phyloP scores from a whole-genome alignment of 805 yeast genomes.

The Komagataella populi region DNA sequence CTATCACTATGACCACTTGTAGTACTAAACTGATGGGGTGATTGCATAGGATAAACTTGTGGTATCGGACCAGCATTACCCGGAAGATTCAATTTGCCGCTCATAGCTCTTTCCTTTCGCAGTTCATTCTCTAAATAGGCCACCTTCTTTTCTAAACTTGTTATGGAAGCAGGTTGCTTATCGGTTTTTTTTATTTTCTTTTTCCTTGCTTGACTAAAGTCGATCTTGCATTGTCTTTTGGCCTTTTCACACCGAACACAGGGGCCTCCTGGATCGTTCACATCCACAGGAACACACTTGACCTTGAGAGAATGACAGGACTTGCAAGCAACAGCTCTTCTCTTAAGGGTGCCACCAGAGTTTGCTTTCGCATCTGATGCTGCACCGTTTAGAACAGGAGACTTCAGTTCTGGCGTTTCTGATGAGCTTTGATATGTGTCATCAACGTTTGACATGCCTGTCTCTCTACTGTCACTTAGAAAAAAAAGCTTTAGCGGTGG shows the following conservation, averaged over 20 bases:
- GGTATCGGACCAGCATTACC: background rate
- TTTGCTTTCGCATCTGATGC: background rate
- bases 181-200: conserved; percentile 15
- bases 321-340: conserved; percentile 48
- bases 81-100: background rate
- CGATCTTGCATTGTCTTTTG: conserved; percentile 52
- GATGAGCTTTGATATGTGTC: background rate
- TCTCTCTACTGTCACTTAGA: background rate
- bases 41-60: background rate
- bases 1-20: background rate
- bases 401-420: background rate
- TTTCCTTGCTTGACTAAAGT: conserved; percentile 44
- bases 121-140: conserved; percentile 1
- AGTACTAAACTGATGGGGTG: background rate
- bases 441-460: background rate
- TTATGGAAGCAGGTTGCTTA: conserved; percentile 5
- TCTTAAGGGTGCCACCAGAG: conserved; percentile 5
- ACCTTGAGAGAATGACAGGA: conserved; percentile 79
- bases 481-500: background rate
- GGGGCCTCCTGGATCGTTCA: conserved; percentile 42
- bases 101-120: background rate
- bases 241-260: conserved; percentile 66
- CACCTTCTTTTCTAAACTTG: conserved; percentile 10
- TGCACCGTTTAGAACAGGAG: background rate
- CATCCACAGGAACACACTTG: conserved; percentile 64